phyloP scores from a whole-genome alignment of 768 basidiomycete genomes.

The Porpolomopsis calyptriformis region DNA sequence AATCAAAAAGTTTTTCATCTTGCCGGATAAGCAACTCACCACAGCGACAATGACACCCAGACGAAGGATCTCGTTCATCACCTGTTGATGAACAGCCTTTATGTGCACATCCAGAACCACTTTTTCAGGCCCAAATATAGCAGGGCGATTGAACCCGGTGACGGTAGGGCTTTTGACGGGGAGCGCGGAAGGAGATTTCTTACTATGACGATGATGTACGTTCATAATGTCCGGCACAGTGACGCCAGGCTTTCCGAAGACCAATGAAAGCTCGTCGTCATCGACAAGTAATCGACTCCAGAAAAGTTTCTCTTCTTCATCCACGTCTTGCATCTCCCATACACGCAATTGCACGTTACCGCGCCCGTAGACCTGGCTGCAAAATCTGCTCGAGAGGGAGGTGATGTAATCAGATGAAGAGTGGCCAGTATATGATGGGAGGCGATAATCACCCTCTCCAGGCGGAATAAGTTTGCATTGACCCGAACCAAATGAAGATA shows the following conservation, averaged over 20 bases:
- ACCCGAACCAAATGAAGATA: slow-evolving; percentile 20
- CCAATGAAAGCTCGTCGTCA: no score
- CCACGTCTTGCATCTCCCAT: slow-evolving; percentile 29
- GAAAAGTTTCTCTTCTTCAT: slow-evolving; percentile 17
- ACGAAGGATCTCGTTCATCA: slow-evolving; percentile 20
- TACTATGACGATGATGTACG: no score
- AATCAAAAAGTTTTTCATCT: no score
- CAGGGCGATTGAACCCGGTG: slow-evolving; percentile 17
- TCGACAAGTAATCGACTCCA: slow-evolving; percentile 11
- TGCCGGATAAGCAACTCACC: no score
- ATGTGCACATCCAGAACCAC: slow-evolving; percentile 29
- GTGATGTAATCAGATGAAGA: background rate
- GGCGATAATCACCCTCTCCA: slow-evolving; percentile 21
- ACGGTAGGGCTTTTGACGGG: background rate
- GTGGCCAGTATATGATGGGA: slow-evolving; percentile 1
- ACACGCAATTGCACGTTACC: slow-evolving; percentile 24
- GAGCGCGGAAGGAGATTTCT: background rate
- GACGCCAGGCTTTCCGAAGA: no score
- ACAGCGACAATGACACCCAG: slow-evolving; percentile 16
- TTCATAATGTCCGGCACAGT: no score
- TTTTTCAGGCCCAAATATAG: slow-evolving; percentile 29
- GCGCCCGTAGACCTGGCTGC: slow-evolving; percentile 25
- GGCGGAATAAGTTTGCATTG: slow-evolving; percentile 24
- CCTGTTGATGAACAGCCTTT: slow-evolving; percentile 20
- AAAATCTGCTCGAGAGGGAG: slow-evolving; percentile 19